phyloP scores from a whole-genome alignment of 2,329 filamentous ascomycete genomes.

The Botryosphaeria dothidea region DNA sequence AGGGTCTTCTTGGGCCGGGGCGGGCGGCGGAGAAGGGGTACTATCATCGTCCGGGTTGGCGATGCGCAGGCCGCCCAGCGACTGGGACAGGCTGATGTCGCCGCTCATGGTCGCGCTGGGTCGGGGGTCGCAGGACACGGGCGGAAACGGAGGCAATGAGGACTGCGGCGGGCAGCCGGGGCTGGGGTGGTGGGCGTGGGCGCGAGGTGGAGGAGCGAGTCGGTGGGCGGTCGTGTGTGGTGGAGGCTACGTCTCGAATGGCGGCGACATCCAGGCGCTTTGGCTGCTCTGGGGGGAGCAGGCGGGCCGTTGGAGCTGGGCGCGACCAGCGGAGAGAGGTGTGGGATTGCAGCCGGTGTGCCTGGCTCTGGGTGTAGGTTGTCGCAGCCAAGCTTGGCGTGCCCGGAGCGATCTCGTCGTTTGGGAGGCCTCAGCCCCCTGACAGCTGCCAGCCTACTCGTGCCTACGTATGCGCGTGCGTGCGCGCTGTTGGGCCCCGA shows the following conservation, averaged over 20 bases:
- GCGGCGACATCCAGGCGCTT: slow-evolving; percentile 19
- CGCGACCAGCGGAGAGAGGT: slow-evolving; percentile 18
- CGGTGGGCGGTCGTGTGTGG: neutral
- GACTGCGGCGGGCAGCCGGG: slow-evolving; percentile 4
- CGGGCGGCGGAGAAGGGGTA: slow-evolving; percentile 31
- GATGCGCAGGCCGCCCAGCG: slow-evolving; percentile 91
- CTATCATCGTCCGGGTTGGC: slow-evolving; percentile 86
- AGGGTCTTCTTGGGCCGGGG: slow-evolving; percentile 13
- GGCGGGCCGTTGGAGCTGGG: slow-evolving; percentile 15
- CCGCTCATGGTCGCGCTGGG: slow-evolving; percentile 68
- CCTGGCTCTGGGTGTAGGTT: slow-evolving; percentile 13
- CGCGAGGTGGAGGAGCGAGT: neutral
- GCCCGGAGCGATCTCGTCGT: slow-evolving; percentile 8
- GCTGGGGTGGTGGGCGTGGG: neutral
- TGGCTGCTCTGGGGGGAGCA: slow-evolving; percentile 19
- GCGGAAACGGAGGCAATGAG: slow-evolving; percentile 4
- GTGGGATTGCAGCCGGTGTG: slow-evolving; percentile 8
- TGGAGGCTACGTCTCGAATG: slow-evolving; percentile 1
- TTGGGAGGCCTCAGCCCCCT: slow-evolving; percentile 16
- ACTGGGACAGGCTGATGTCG: slow-evolving; percentile 88
- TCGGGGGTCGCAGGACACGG: neutral
- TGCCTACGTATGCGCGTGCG: slow-evolving; percentile 16
- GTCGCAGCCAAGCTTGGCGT: slow-evolving; percentile 12
- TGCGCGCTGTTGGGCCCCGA: slow-evolving; percentile 8
- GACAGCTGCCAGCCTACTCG: slow-evolving; percentile 9